Base-by-base conservation (phyloP, 2,329 filamentous ascomycete genomes). In the Zelopaecilomyces penicillatus region DNA sequence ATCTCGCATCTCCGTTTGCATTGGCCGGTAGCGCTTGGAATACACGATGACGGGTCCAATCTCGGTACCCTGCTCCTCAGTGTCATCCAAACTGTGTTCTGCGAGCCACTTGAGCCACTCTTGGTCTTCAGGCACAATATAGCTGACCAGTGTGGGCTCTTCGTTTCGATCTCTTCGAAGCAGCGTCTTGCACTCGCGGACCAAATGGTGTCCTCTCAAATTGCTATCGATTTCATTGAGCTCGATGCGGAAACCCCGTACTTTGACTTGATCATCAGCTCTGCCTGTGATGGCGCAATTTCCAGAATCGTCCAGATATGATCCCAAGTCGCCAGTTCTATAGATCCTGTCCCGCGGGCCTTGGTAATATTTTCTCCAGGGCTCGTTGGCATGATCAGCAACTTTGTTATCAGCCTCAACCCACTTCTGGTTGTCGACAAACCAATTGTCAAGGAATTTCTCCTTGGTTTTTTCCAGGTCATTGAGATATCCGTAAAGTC, bases 171-270 rank as follows among this genome's bases (percentile, higher is more conserved):
- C 51, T 49, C 60, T 52, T 38, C 63, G 79, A 4, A 97, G 80
- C 3, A 97, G 69, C 0, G 91, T 97, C 53, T 87, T 82, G 64
- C 85, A 88, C 53, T 97, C 91, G 35, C 87, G 76, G 27, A 97
- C 78, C 27, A 94, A 67, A 1, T 78, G 80, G 65, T 87, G 79
- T 37, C 81, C 76, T 43, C 80, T 85, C 39, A 96, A 69, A 61
- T 95, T 83, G 36, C 75, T 85, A 63, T 97, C 90, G 53, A 97
- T 96, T 54, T 97, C 93, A 51, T 84, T 85, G 38, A 97, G 80
- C 67, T 98, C 93, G 54, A 98, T 95, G 49, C 91, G 78, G 74
- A 96, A 97, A 1, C 91, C 91, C 48, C 93, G 84, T 52, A 97
- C 91, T 72, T 97, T 98, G 69, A 96, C 87, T 61, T 97, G 91